Conservation (phyloP, 129 eudicot species). For the Chrysanthemum seticuspe region DNA sequence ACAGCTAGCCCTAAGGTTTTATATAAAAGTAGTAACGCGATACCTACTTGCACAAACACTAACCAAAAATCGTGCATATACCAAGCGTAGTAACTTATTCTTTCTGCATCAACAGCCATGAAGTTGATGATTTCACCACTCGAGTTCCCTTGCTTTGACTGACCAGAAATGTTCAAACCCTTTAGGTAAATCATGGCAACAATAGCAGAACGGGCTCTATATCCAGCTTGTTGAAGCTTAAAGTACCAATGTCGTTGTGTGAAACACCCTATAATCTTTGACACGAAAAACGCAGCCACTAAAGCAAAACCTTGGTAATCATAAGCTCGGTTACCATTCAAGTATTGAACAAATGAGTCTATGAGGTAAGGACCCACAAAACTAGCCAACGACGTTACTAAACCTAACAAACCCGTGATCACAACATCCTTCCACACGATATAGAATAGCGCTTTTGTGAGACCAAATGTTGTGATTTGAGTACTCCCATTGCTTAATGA, state of each 20-base stretch:
- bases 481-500: slow-evolving; percentile 23
- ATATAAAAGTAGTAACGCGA: slow-evolving; percentile 61
- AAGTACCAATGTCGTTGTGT: slow-evolving; percentile 69
- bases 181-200: slow-evolving; percentile 68
- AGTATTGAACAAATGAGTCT: slow-evolving; percentile 72
- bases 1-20: slow-evolving; percentile 68
- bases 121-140: slow-evolving; percentile 86
- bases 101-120: slow-evolving; percentile 90
- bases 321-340: slow-evolving; percentile 49
- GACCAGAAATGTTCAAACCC: slow-evolving; percentile 71
- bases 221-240: slow-evolving; percentile 70
- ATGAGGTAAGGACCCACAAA: slow-evolving; percentile 91
- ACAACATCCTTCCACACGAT: slow-evolving; percentile 59
- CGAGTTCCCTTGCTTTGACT: slow-evolving; percentile 64
- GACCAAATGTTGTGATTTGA: slow-evolving; percentile 49
- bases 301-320: slow-evolving; percentile 57
- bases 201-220: slow-evolving; percentile 62
- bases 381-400: slow-evolving; percentile 47
- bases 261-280: slow-evolving; percentile 64
- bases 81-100: slow-evolving; percentile 69
- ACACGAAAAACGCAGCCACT: slow-evolving; percentile 57
- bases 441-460: slow-evolving; percentile 56
- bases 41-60: slow-evolving; percentile 58
- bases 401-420: slow-evolving; percentile 48
- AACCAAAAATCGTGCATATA: slow-evolving; percentile 81